These are phyloP conservation scores for Flaveria brownii DNA, from an alignment of 129 eudicot genomes.

Conservation along the genomic window DNA sequence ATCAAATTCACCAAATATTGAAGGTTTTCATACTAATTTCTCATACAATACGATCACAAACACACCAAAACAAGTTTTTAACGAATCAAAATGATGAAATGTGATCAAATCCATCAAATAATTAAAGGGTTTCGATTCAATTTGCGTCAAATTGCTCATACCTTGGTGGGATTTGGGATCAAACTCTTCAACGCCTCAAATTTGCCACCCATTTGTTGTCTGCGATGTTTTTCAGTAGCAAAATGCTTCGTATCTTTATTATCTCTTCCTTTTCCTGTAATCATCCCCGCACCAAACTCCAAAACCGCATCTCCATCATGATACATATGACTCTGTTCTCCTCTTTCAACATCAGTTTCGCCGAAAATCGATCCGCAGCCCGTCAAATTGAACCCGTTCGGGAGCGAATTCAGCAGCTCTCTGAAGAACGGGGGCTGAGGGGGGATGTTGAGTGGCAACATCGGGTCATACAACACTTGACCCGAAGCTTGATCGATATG, in stretches of 20 bases:
- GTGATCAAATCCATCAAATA: slow-evolving; percentile 9
- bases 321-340: slow-evolving; percentile 34
- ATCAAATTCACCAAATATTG: slow-evolving; percentile 12
- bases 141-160: slow-evolving; percentile 32
- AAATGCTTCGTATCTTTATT: slow-evolving; percentile 48
- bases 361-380: slow-evolving; percentile 50
- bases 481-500: slow-evolving; percentile 35
- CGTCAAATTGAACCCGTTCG: slow-evolving; percentile 47
- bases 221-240: slow-evolving; percentile 47
- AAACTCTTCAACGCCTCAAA: slow-evolving; percentile 37
- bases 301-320: slow-evolving; percentile 64
- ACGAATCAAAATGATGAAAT: not conserved
- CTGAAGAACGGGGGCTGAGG: slow-evolving; percentile 74
- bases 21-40: slow-evolving; percentile 33
- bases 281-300: slow-evolving; percentile 53
- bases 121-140: slow-evolving; percentile 13
- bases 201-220: slow-evolving; percentile 43
- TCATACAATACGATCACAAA: slow-evolving; percentile 22
- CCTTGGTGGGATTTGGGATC: slow-evolving; percentile 45
- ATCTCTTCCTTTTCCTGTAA: slow-evolving; percentile 39
- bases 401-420: slow-evolving; percentile 64
- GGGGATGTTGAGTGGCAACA: slow-evolving; percentile 57
- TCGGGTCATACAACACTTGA: slow-evolving; percentile 53
- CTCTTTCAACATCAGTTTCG: slow-evolving; percentile 50
- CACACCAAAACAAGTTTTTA: not conserved